Evolutionary conservation across 306 rosid genomes (phyloP), one percentile per base, ranked within the genome.

Genomic region (Crataegus laevigata): DNA sequence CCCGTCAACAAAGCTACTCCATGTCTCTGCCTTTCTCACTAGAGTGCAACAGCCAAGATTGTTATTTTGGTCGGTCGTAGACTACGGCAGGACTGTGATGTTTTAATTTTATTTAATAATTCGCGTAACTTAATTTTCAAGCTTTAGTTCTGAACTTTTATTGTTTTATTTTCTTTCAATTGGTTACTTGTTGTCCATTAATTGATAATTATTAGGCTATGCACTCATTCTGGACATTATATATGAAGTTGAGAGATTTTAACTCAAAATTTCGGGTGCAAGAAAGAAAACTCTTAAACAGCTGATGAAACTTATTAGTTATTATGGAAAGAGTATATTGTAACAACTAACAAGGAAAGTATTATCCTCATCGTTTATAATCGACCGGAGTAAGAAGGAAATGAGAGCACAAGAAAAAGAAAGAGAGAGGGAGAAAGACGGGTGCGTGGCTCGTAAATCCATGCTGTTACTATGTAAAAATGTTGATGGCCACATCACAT

Each of bases 401-500:
- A 58, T 10, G 29, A 11, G 19, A 13, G 5, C 19, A 13, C 72
- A 68, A 30, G 71, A 77, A 66, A 71, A 73, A 80, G 71, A 47
- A 22, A 22, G 28, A 75, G 76, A 59, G 63, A 66, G 8, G 22
- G 32, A 50, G 7, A 50, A 54, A 17, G 36, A 69, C 63, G 63
- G 55, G 4, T 63, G 50, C 30, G 5, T 63, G 73, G 81, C 84
- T 70, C 87, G 80, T 90, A 84, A 88, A 74, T 85, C 88, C 88
- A 88, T 84, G 89, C 62, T 71, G 66, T 13, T 26, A 59, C 47
- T 13, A 57, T 15, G 77, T 30, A 38, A 30, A 74, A 77, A 25
- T 61, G 75, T 64, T 71, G 84, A 61, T 77, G 83, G 90, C 78
- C 87, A 74, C 77, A 40, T 43, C 86, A 87, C 89, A 84, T 82